phyloP scores from a whole-genome alignment of 2,329 filamentous ascomycete species.

The Coleophoma eucalyptorum region DNA sequence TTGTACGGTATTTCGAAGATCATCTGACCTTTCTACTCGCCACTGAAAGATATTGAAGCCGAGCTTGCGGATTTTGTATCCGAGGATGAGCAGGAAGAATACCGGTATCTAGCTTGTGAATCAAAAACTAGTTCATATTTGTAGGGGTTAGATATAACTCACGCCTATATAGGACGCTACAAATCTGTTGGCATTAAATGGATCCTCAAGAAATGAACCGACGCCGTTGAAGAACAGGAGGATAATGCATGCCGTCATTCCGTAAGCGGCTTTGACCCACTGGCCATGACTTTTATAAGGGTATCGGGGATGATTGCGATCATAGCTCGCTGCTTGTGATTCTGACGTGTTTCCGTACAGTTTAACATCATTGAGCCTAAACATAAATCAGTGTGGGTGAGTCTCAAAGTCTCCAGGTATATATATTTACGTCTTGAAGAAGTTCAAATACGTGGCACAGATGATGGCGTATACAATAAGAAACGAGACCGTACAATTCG shows the following conservation, averaged over 20 bases:
- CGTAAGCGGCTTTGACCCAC: conserved; percentile 33
- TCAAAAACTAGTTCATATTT: neutral
- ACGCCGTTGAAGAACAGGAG: conserved; percentile 32
- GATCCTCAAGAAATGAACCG: conserved; percentile 27
- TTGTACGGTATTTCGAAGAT: conserved; percentile 33
- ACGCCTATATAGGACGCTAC: conserved; percentile 36
- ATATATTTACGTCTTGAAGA: conserved; percentile 30
- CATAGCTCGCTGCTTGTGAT: conserved; percentile 29
- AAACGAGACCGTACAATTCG: conserved; percentile 33
- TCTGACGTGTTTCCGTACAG: conserved; percentile 33
- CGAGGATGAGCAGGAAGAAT: conserved; percentile 32
- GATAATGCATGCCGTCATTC: conserved; percentile 28
- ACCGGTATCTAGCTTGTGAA: conserved; percentile 26
- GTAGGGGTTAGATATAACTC: conserved; percentile 13
- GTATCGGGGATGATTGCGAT: conserved; percentile 31
- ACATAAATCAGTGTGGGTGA: neutral
- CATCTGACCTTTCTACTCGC: conserved; percentile 32
- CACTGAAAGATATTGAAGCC: conserved; percentile 28
- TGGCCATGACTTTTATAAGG: conserved; percentile 35
- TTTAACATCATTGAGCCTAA: conserved; percentile 33
- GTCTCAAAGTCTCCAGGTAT: neutral
- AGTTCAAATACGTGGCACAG: conserved; percentile 35
- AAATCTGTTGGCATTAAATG: conserved; percentile 32
- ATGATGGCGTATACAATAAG: conserved; percentile 36
- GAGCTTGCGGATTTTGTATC: conserved; percentile 33